Evolutionary conservation across 345 rosid species (phyloP).

Genomic region (Salix koriyanagi): DNA sequence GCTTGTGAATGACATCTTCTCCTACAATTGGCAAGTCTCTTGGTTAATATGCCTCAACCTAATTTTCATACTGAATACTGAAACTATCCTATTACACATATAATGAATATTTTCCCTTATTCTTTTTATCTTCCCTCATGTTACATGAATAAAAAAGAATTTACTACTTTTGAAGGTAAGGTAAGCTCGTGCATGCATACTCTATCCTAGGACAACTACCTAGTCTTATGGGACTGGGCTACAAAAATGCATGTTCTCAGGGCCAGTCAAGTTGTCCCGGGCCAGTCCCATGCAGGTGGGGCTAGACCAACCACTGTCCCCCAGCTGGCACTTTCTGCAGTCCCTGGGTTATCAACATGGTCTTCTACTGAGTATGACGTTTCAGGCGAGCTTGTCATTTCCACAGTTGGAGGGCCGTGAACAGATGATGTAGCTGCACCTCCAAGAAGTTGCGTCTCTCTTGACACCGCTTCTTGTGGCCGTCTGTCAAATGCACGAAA

Average conservation of each 20-base stretch:
- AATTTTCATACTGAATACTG: neutral
- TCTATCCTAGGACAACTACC: conserved; percentile 3
- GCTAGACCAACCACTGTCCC: conserved; percentile 32
- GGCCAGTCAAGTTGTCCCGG: conserved; percentile 43
- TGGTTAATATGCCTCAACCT: neutral
- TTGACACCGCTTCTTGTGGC: conserved; percentile 42
- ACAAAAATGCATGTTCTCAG: conserved; percentile 16
- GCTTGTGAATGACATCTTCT: neutral
- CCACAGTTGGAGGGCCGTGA: conserved; percentile 15
- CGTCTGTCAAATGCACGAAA: conserved; percentile 86
- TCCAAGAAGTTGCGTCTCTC: conserved; percentile 23
- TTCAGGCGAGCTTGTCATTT: conserved; percentile 42
- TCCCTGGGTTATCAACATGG: conserved; percentile 31
- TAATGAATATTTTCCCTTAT: neutral
- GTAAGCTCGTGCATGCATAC: neutral
- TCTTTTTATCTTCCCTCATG: neutral
- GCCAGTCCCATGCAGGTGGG: conserved; percentile 49
- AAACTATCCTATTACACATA: neutral
- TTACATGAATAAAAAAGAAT: conserved; percentile 6
- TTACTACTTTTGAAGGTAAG: neutral
- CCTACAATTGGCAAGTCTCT: neutral
- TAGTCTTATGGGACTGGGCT: neutral
- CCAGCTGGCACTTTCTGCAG: conserved; percentile 16
- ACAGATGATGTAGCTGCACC: conserved; percentile 32
- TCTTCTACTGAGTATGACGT: conserved; percentile 44